These are phyloP conservation scores for Pseudocercospora fijiensis DNA, from an alignment of 2,329 filamentous ascomycete genomes.

Conservation along the genomic window DNA sequence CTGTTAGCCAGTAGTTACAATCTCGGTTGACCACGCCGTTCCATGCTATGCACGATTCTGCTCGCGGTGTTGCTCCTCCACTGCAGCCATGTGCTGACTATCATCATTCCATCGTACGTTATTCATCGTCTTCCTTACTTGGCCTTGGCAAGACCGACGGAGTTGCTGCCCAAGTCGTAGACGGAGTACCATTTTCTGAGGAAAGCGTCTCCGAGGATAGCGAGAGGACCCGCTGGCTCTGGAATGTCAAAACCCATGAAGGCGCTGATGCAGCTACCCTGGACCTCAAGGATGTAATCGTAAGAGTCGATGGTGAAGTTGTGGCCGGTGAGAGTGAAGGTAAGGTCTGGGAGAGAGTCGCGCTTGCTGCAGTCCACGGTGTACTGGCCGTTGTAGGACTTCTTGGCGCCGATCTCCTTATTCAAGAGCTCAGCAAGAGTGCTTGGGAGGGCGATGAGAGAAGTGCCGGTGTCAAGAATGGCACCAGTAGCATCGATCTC, in stretches of 20 bases:
- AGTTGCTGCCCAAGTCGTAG: conserved; percentile 87
- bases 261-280: conserved; percentile 92
- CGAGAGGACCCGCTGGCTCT: conserved; percentile 82
- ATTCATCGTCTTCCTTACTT: conserved; percentile 52
- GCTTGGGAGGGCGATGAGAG: conserved; percentile 89
- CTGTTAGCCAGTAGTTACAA: conserved; percentile 18
- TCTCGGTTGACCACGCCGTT: conserved; percentile 8
- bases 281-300: conserved; percentile 95
- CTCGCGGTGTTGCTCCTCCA: conserved; percentile 6
- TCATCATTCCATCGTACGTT: conserved; percentile 10
- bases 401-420: conserved; percentile 96
- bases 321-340: conserved; percentile 84
- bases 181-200: conserved; percentile 88
- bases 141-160: conserved; percentile 84
- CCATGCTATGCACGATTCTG: conserved; percentile 1
- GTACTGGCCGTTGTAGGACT: conserved; percentile 96
- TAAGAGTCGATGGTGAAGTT: conserved; percentile 86
- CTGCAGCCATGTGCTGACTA: conserved; percentile 12
- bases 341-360: conserved; percentile 80
- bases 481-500: conserved; percentile 93
- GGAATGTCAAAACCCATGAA: conserved; percentile 93
- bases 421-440: conserved; percentile 94
- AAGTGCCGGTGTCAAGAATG: conserved; percentile 97
- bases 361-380: conserved; percentile 85
- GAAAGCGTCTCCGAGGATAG: conserved; percentile 87